A percentile compares a stretch with the other conserved stretches of the same genome.
These are phyloP conservation scores for Aureococcus anophagefferens DNA, from an alignment of 108 stramenopile species.

Conservation along the genomic window DNA sequence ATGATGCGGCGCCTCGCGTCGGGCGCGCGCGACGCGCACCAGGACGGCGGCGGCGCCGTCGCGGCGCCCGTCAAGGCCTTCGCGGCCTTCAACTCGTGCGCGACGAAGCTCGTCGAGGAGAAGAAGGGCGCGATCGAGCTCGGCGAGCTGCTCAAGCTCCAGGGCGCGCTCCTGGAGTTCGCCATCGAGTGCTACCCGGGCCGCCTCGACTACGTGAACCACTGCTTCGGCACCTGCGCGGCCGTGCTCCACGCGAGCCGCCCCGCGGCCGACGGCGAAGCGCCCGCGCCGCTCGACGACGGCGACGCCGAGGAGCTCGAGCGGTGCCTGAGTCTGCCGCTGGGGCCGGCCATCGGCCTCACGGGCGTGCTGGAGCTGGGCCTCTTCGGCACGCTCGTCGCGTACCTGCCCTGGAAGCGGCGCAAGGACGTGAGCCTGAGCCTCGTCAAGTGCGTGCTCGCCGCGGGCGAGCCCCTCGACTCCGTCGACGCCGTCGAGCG, in stretches of 20 bases:
- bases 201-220: constrained; percentile 66
- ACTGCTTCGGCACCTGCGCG: constrained; percentile 66
- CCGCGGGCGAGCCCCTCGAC: constrained; percentile 9
- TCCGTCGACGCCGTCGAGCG: constrained; percentile 57
- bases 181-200: constrained; percentile 84
- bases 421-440: constrained; percentile 62
- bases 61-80: constrained; percentile 58
- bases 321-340: constrained; percentile 71
- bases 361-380: constrained; percentile 59
- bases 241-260: constrained; percentile 32
- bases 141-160: constrained; percentile 77
- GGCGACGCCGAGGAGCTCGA: constrained; percentile 74
- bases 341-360: constrained; percentile 57
- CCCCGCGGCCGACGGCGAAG: constrained; percentile 21
- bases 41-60: neutral
- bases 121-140: constrained; percentile 54
- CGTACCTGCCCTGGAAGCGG: constrained; percentile 80
- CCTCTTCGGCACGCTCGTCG: constrained; percentile 64
- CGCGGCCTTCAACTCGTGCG: constrained; percentile 78
- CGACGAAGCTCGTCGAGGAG: constrained; percentile 74
- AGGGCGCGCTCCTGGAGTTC: constrained; percentile 75
- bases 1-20: constrained; percentile 75
- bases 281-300: constrained; percentile 48
- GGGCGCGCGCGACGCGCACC: neutral
- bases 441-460: constrained; percentile 53